These are phyloP conservation scores for Skeletonema costatum DNA, from an alignment of 108 stramenopile genomes.

Conservation along the genomic window DNA sequence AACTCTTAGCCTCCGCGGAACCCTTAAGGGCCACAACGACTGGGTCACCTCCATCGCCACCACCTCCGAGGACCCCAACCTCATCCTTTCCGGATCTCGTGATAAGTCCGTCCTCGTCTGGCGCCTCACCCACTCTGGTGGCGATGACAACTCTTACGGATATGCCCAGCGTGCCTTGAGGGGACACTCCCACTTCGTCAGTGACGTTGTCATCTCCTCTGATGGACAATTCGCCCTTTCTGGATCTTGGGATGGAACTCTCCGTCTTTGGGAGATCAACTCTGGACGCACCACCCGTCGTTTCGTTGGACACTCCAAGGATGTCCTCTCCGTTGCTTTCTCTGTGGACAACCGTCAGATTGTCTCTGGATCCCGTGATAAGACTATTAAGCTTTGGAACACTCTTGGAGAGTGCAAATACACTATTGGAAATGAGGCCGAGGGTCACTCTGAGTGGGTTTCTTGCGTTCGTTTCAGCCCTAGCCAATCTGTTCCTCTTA, in stretches of 20 bases:
- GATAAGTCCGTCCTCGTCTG: constrained; percentile 98
- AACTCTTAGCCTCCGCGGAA: constrained; percentile 91
- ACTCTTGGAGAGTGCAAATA: constrained; percentile 98
- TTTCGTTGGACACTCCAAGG: constrained; percentile 99
- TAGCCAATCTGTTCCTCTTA: constrained; percentile 89
- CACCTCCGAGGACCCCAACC: constrained; percentile 97
- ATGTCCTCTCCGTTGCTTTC: constrained; percentile 98
- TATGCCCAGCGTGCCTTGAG: constrained; percentile 95
- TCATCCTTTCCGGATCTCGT: constrained; percentile 95
- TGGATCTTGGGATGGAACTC: constrained; percentile 91
- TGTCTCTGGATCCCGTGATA: constrained; percentile 97
- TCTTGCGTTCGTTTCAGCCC: constrained; percentile 99
- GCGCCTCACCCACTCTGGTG: constrained; percentile 82
- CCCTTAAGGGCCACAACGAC: constrained; percentile 93
- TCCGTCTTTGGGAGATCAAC: constrained; percentile 93
- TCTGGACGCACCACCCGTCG: constrained; percentile 97
- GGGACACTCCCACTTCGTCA: constrained; percentile 99
- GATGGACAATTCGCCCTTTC: constrained; percentile 98
- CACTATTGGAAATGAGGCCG: constrained; percentile 81
- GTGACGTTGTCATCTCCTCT: constrained; percentile 95
- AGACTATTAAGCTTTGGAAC: constrained; percentile 99
- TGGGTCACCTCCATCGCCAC: constrained; percentile 99
- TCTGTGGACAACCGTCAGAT: constrained; percentile 99
- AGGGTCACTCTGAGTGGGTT: constrained; percentile 99
- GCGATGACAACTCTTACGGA: constrained; percentile 86